Conservation (phyloP, 345 rosid genomes). For the Anacardium occidentale region DNA sequence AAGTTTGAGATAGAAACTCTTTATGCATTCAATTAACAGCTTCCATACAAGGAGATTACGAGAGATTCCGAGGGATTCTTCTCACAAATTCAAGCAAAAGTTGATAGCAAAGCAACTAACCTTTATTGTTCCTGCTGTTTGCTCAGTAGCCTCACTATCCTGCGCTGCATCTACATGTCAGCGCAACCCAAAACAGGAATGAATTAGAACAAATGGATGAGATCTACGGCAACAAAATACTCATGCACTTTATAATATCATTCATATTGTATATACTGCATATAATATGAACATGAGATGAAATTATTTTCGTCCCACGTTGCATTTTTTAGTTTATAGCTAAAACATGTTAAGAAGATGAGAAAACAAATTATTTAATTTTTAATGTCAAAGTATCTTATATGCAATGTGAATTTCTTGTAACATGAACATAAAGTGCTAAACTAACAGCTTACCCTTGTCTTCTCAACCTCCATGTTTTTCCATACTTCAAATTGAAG, state of each 20-base stretch:
- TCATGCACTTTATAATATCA: neutral
- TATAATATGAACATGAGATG: too few relatives aligned
- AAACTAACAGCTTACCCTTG: neutral
- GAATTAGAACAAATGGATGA: neutral
- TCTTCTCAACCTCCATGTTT: too few relatives aligned
- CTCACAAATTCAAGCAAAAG: neutral
- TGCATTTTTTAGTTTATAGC: too few relatives aligned
- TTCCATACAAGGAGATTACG: neutral
- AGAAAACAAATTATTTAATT: too few relatives aligned
- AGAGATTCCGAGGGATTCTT: neutral
- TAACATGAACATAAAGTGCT: neutral
- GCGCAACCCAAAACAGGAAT: neutral
- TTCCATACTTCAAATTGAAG: too few relatives aligned
- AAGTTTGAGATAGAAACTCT: neutral
- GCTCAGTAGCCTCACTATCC: conserved; percentile 36
- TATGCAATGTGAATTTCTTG: neutral
- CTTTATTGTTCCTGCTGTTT: conserved; percentile 18
- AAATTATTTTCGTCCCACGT: too few relatives aligned
- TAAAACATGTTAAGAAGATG: too few relatives aligned
- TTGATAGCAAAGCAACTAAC: neutral
- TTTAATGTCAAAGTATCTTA: too few relatives aligned
- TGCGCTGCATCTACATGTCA: conserved; percentile 41
- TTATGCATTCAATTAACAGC: neutral
- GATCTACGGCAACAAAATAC: neutral
- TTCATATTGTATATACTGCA: too few relatives aligned